Conservation (phyloP, 1,139 yeast species). For the Pichia sp. region DNA sequence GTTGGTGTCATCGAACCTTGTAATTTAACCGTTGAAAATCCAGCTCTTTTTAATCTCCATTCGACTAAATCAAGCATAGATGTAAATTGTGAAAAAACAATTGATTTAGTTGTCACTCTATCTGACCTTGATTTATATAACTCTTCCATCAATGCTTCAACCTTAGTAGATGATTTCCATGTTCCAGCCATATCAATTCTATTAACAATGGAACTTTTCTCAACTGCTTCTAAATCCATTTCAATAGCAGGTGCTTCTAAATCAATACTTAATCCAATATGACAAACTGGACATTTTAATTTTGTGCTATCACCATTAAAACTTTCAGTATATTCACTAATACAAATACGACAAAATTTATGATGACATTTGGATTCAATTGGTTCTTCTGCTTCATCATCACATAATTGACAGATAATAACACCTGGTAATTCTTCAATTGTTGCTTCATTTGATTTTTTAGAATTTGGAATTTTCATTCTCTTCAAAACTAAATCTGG, state of each 20-base stretch:
- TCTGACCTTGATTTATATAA: slow-evolving; percentile 81
- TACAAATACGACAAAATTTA: slow-evolving; percentile 84
- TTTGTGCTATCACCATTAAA: slow-evolving; percentile 55
- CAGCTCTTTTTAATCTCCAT: slow-evolving; percentile 91
- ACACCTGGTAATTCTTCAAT: slow-evolving; percentile 41
- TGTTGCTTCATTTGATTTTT: slow-evolving; percentile 7
- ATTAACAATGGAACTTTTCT: slow-evolving; percentile 81
- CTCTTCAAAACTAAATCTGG: slow-evolving; percentile 88
- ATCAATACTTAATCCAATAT: slow-evolving; percentile 84
- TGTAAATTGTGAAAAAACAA: slow-evolving; percentile 94
- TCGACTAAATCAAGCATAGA: slow-evolving; percentile 93
- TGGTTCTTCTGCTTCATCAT: slow-evolving; percentile 97
- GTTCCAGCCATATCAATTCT: slow-evolving; percentile 79
- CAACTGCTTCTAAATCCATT: slow-evolving; percentile 55
- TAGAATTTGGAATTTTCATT: slow-evolving; percentile 18
- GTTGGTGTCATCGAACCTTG: slow-evolving; percentile 97
- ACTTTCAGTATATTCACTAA: slow-evolving; percentile 82
- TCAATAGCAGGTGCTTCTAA: slow-evolving; percentile 82
- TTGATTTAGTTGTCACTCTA: slow-evolving; percentile 82
- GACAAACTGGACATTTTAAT: slow-evolving; percentile 92
- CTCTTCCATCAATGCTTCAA: slow-evolving; percentile 93
- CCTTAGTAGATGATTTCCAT: slow-evolving; percentile 92
- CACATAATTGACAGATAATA: slow-evolving; percentile 85
- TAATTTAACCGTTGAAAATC: slow-evolving; percentile 84
- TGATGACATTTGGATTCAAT: slow-evolving; percentile 93